Percentiles rank a stretch among this genome's conserved stretches.
phyloP scores from a whole-genome alignment of 495 filamentous ascomycete genomes.

The Neurospora terricola region DNA sequence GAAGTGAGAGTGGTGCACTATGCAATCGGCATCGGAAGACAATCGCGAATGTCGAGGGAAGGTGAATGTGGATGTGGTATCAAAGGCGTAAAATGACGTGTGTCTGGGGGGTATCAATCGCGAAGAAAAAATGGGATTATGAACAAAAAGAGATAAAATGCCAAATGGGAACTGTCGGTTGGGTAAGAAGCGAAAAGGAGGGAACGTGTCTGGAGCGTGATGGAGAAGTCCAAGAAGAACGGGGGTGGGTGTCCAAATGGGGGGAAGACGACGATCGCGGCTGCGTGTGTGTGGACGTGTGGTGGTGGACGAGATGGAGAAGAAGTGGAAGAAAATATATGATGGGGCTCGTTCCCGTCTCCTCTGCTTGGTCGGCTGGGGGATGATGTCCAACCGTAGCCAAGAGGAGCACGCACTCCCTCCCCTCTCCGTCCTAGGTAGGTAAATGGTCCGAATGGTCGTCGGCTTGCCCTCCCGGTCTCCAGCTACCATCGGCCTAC shows the following conservation, averaged over 20 bases:
- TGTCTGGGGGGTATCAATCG: neutral
- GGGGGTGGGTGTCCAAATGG: neutral
- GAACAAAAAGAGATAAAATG: neutral
- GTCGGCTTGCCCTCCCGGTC: neutral
- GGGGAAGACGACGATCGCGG: neutral
- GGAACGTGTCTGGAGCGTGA: neutral
- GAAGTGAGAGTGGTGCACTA: constrained; percentile 7
- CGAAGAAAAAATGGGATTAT: neutral
- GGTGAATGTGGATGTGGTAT: neutral
- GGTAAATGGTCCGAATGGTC: neutral
- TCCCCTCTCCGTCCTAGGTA: neutral
- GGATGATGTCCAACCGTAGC: neutral
- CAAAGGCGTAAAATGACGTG: neutral
- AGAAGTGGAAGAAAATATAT: neutral
- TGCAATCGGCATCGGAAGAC: neutral
- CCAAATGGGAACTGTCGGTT: neutral
- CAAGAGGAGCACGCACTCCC: neutral
- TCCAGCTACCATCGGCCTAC: neutral
- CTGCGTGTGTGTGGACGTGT: neutral
- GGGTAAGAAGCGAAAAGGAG: neutral
- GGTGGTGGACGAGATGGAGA: neutral
- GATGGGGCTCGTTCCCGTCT: too few species aligned
- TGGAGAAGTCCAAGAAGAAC: neutral
- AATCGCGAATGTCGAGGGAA: neutral
- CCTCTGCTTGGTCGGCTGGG: too few species aligned